A percentile compares a stretch with the other conserved stretches of the same genome.
Conservation (phyloP, 116 monocot genomes). For the Zostera marina region DNA sequence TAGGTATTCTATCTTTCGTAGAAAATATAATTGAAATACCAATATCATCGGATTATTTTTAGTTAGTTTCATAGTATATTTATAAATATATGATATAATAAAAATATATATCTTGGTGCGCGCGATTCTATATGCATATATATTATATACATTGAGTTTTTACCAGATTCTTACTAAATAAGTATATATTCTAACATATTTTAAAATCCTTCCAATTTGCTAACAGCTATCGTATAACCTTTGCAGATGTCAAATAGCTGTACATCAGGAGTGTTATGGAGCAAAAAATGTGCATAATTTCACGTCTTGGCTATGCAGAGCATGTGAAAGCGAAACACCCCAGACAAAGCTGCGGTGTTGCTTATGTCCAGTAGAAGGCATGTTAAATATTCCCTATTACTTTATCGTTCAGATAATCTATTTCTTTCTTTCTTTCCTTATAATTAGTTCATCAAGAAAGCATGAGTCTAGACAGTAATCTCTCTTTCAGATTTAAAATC, state of each 20-base stretch:
- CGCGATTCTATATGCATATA: no score
- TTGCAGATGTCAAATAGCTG: conserved; percentile 92
- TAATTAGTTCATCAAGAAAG: neutral
- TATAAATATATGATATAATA: no score
- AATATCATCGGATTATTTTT: no score
- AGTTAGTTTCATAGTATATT: no score
- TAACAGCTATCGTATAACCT: neutral
- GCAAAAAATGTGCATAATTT: conserved; percentile 49
- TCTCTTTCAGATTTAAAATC: no score
- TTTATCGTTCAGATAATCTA: neutral
- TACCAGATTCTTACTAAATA: neutral
- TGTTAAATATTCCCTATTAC: no score
- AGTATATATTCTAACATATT: neutral
- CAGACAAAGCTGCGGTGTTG: conserved; percentile 54
- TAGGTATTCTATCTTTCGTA: conserved; percentile 29
- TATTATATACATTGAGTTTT: no score
- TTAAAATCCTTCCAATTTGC: neutral
- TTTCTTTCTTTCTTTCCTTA: neutral
- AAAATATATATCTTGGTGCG: no score
- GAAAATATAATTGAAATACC: no score
- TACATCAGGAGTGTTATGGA: conserved; percentile 99
- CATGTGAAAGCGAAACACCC: conserved; percentile 64
- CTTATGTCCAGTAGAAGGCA: conserved; percentile 94
- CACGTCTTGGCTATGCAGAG: conserved; percentile 92
- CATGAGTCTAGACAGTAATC: no score